These are phyloP conservation scores for Neophaeococcomyces aloes DNA, from an alignment of 2,329 filamentous ascomycete species.

Conservation along the genomic window DNA sequence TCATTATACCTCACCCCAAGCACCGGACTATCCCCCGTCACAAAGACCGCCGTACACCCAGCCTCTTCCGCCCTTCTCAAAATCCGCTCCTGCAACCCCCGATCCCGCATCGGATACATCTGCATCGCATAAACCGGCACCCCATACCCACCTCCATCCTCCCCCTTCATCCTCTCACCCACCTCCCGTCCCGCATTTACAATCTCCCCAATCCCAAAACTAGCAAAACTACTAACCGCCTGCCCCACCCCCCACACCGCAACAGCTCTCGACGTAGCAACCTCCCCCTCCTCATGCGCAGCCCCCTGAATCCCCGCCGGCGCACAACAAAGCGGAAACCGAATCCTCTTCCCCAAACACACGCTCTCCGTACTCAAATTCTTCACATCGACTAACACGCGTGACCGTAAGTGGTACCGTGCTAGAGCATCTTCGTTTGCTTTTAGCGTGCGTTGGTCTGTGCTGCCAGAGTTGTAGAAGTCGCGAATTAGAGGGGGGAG, in stretches of 20 bases:
- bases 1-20: conserved; percentile 43
- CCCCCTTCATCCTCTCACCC: neutral
- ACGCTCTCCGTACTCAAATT: conserved; percentile 28
- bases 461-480: conserved; percentile 16
- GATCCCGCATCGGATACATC: conserved; percentile 20
- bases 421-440: conserved; percentile 46
- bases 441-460: conserved; percentile 14
- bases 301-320: conserved; percentile 40
- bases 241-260: conserved; percentile 30
- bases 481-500: conserved; percentile 4
- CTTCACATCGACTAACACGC: conserved; percentile 31
- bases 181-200: conserved; percentile 27
- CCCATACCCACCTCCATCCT: neutral
- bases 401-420: conserved; percentile 32
- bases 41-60: conserved; percentile 42
- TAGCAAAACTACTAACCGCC: conserved; percentile 36
- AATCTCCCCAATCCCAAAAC: conserved; percentile 33
- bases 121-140: conserved; percentile 13
- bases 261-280: conserved; percentile 36
- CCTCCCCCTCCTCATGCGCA: conserved; percentile 39
- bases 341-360: conserved; percentile 32
- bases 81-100: conserved; percentile 33
- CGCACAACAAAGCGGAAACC: conserved; percentile 40
- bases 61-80: conserved; percentile 31
- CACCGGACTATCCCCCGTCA: conserved; percentile 43